These are phyloP conservation scores for Trametes gibbosa DNA, from an alignment of 768 basidiomycete genomes.

Conservation along the genomic window DNA sequence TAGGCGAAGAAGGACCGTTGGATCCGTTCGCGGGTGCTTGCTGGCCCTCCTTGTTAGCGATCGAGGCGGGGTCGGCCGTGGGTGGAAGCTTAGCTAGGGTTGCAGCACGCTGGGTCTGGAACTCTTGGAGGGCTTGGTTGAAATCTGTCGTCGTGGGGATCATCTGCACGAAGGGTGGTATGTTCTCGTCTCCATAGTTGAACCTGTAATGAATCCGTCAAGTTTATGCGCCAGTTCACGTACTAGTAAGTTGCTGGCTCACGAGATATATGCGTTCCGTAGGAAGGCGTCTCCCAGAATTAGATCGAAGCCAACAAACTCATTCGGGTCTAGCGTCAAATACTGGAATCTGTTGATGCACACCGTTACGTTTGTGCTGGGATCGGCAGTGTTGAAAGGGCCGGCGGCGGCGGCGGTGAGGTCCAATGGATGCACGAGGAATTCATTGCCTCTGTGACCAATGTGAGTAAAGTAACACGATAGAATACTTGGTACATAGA, in stretches of 20 bases:
- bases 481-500: not conserved
- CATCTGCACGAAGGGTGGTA: slow-evolving; percentile 34
- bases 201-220: slow-evolving; percentile 15
- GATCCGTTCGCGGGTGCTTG: not conserved
- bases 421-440: slow-evolving; percentile 36
- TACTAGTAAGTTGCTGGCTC: too few relatives aligned
- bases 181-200: slow-evolving; percentile 26
- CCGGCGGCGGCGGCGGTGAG: slow-evolving; percentile 27
- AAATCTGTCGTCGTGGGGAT: slow-evolving; percentile 23
- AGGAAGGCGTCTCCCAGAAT: slow-evolving; percentile 36
- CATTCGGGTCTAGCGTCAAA: slow-evolving; percentile 16
- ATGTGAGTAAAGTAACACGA: not conserved
- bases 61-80: not conserved
- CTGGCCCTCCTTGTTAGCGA: not conserved
- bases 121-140: slow-evolving; percentile 25
- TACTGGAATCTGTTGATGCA: slow-evolving; percentile 32
- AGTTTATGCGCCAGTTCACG: not conserved
- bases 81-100: slow-evolving; percentile 10
- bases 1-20: not conserved
- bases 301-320: slow-evolving; percentile 26
- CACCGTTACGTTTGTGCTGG: slow-evolving; percentile 19
- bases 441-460: slow-evolving; percentile 37
- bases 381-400: not conserved
- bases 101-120: slow-evolving; percentile 22
- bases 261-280: slow-evolving; percentile 35